Evolutionary conservation across 2,329 filamentous ascomycete species (phyloP).

Genomic region (Calonectria pseudoturangicola): DNA sequence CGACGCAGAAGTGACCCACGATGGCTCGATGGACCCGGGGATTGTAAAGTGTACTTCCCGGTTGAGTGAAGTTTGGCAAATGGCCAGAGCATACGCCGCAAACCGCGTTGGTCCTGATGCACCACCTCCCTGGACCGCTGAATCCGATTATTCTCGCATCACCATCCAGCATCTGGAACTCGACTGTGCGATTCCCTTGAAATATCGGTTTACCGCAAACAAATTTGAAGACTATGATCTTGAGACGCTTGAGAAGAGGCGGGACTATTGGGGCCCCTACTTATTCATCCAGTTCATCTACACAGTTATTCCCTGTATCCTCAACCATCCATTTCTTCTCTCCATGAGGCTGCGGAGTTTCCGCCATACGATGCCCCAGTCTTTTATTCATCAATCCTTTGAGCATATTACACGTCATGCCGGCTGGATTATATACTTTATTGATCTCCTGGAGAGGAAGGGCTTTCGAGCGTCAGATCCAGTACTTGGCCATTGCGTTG

Average conservation of each 20-base stretch:
- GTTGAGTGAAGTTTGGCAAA: slow-evolving; percentile 68
- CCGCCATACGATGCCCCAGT: slow-evolving; percentile 70
- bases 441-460: slow-evolving; percentile 66
- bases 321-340: slow-evolving; percentile 73
- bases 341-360: slow-evolving; percentile 72
- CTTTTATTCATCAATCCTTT: slow-evolving; percentile 72
- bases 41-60: slow-evolving; percentile 66
- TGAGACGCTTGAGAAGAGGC: slow-evolving; percentile 64
- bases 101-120: slow-evolving; percentile 65
- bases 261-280: slow-evolving; percentile 73
- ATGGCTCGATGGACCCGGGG: slow-evolving; percentile 55
- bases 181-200: slow-evolving; percentile 70
- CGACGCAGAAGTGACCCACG: neutral
- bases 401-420: slow-evolving; percentile 71
- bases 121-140: slow-evolving; percentile 63
- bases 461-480: slow-evolving; percentile 64
- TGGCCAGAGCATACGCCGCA: slow-evolving; percentile 67
- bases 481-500: slow-evolving; percentile 65
- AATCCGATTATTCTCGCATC: slow-evolving; percentile 72
- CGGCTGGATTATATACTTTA: slow-evolving; percentile 72
- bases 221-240: slow-evolving; percentile 65
- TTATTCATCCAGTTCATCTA: slow-evolving; percentile 72
- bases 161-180: slow-evolving; percentile 70
- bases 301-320: slow-evolving; percentile 70
- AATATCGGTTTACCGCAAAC: slow-evolving; percentile 69